Conservation (phyloP, 2,329 filamentous ascomycete genomes). For the Pseudogymnoascus sp. region DNA sequence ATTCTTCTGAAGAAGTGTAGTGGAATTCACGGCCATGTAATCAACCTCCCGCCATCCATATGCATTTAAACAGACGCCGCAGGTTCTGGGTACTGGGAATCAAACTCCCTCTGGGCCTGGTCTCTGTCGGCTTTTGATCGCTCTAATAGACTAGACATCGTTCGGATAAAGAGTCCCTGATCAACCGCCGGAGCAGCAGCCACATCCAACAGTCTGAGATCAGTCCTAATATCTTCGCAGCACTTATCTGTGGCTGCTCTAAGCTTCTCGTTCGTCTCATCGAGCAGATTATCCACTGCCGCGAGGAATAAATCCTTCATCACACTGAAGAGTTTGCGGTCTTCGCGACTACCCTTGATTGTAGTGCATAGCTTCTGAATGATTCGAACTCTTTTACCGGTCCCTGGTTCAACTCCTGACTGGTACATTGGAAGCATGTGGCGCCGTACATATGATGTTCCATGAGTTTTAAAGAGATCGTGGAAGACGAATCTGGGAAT, state of each 20-base stretch:
- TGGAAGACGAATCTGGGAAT: slow-evolving; percentile 11
- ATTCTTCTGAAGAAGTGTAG: no score
- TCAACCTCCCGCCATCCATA: not conserved
- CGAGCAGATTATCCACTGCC: not conserved
- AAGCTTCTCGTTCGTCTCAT: slow-evolving; percentile 6
- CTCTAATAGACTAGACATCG: slow-evolving; percentile 8
- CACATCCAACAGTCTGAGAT: slow-evolving; percentile 14
- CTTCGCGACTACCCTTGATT: slow-evolving; percentile 8
- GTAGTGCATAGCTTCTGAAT: slow-evolving; percentile 2
- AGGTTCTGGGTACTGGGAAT: not conserved
- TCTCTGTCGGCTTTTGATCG: slow-evolving; percentile 8
- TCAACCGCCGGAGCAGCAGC: not conserved
- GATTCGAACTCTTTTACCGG: not conserved
- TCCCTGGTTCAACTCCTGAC: slow-evolving; percentile 6
- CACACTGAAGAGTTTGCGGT: slow-evolving; percentile 11
- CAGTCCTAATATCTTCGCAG: slow-evolving; percentile 10
- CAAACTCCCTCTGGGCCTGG: slow-evolving; percentile 1
- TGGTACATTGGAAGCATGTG: slow-evolving; percentile 13
- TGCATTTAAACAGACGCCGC: not conserved
- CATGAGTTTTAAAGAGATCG: slow-evolving; percentile 12
- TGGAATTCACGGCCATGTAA: not conserved
- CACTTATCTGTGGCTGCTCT: slow-evolving; percentile 9
- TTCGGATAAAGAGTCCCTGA: not conserved
- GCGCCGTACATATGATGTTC: slow-evolving; percentile 11
- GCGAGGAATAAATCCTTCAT: slow-evolving; percentile 9